Base-by-base conservation (phyloP, 2,329 filamentous ascomycete genomes). In the Colletotrichum neosansevieriae region DNA sequence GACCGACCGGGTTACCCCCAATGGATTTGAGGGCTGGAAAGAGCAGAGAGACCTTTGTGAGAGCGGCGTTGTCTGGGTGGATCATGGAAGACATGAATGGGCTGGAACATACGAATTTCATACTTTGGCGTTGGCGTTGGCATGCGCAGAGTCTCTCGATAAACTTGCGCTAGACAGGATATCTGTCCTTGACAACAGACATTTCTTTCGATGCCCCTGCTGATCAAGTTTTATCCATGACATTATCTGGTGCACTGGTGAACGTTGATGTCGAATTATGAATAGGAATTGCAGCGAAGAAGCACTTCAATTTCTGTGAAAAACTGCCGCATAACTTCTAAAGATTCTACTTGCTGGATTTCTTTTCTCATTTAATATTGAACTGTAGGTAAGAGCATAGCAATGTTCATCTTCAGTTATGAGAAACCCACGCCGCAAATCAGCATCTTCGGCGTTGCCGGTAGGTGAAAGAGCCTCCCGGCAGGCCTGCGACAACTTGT, bases 1-100 rank as follows among this genome's bases (percentile, higher is more conserved):
- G 54, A 65, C 12, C 36, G 59, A 40, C 36, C 51, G 21, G 65
- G 60, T 10, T 36, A 65, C 12, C 47, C 61, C 15, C 65, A 68
- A n/a, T 68, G 65, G 65, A 65, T 68, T 42, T 68, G 54, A 67
- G 36, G 15, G 44, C n/a, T 49, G 32, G n/a, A 40, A 24, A 47
- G 6, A 34, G 4, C 4, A 13, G n/a, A 3, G 15, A n/a, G 15
- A 34, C n/a, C 2, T n/a, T n/a, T 6, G 7, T 9, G 17, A 6
- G 29, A 53, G 49, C 29, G 49, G n/a, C n/a, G 49, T 53, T 51
- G 49, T 15, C 32, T 32, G 49, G 29, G 34, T 4, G 49, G 12
- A 34, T 1, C 4, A 36, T 2, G 49, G 49, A 29, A 17, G 49
- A n/a, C 10, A 53, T 12, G 34, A 40, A 17, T 17, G 51, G 19